Base-by-base conservation (phyloP, 2,329 filamentous ascomycete species). In the Exophiala sp. region DNA sequence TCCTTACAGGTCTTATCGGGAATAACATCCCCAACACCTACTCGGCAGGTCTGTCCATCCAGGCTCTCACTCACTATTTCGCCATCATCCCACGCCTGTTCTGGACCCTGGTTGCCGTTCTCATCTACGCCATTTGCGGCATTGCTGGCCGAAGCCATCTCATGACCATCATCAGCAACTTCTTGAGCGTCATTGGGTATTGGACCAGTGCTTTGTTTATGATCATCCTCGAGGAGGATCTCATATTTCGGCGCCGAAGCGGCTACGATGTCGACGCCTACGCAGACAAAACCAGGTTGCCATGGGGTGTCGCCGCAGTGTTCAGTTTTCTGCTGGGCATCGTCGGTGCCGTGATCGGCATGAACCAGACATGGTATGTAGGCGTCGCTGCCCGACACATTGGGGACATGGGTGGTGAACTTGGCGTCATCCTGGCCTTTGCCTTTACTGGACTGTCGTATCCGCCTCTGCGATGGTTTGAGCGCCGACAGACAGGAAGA, bases 151-250 rank as follows among this genome's bases (percentile, higher is more conserved):
- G 70, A 1, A 66, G 72, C 43, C 63, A 66, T 34, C 61, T 74
- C 1, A 73, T 70, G 54, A 62, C 67, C 24, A 68, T 74, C 35
- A 72, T 73, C 53, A 63, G 69, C 45, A 67, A 70, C 48, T 72
- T 74, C 48, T 60, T 75, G 13, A 68, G 71, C 6, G 53, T 74
- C 14, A 73, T 75, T 57, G 69, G 70, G 3, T 74, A 75, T 53
- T 73, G 67, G 64, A 58, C 73, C 42, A 64, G 66, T 29, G 42
- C 42, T 16, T 27, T 45, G 18, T 45, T 45, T 14, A 42, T 41
- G 23, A 70, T 74, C 37, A 61, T 68, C 4, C 40, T 72, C 2
- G 64, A 72, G 50, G 68, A 74, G 53, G 66, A 73, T 37, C 10
- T 71, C 13, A 55, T 74, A 4, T 74, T 74, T 60, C 65, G 67